Conservation (phyloP, 2,329 filamentous ascomycete species). For the Aspergillus niger region DNA sequence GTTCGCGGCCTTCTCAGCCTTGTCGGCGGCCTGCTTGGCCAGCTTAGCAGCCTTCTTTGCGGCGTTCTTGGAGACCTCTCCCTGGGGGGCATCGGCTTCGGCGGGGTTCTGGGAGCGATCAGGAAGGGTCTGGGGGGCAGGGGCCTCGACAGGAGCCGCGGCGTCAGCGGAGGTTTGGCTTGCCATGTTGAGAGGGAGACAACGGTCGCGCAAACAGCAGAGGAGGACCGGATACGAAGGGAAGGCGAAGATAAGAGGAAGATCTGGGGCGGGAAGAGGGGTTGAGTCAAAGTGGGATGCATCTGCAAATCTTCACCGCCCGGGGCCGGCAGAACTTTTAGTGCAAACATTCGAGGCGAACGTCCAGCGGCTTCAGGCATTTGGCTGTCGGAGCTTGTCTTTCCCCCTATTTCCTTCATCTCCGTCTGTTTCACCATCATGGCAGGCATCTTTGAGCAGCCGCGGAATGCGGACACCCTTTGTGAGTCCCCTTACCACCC, state of each 20-base stretch:
- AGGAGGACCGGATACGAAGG: conserved; percentile 22
- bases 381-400: conserved; percentile 32
- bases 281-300: conserved; percentile 44
- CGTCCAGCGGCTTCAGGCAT: conserved; percentile 15
- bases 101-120: conserved; percentile 45
- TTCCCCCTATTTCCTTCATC: conserved; percentile 26
- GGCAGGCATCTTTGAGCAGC: conserved; percentile 95
- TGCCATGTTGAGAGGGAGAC: conserved; percentile 31
- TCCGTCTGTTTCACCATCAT: conserved; percentile 54
- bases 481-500: conserved; percentile 54
- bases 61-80: conserved; percentile 37
- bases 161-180: conserved; percentile 34
- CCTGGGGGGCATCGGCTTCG: conserved; percentile 35
- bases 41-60: conserved; percentile 30
- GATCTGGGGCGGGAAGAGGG: conserved; percentile 16
- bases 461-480: conserved; percentile 86
- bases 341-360: conserved; percentile 25
- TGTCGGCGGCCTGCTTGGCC: conserved; percentile 28
- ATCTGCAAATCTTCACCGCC: conserved; percentile 41
- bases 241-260: conserved; percentile 21
- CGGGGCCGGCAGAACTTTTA: conserved; percentile 46
- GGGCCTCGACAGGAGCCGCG: conserved; percentile 26
- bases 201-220: conserved; percentile 11
- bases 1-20: conserved; percentile 47
- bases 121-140: conserved; percentile 38